phyloP scores from a whole-genome alignment of 176 grass and related monocot species.

The Cenchrus fungigraminus region DNA sequence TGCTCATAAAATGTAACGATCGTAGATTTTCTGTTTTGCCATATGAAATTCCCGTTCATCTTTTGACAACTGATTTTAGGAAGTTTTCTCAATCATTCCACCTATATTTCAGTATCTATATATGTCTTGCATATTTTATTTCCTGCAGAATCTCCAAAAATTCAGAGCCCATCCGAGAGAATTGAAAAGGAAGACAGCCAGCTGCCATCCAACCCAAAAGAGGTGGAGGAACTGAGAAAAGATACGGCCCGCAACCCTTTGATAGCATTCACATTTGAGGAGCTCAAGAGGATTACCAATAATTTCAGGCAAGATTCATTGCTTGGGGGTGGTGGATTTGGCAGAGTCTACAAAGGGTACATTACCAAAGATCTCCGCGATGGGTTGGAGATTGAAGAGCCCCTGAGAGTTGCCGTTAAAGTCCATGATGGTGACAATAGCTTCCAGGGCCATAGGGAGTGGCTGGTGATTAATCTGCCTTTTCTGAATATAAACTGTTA shows the following conservation, averaged over 20 bases:
- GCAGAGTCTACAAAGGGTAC: constrained; percentile 77
- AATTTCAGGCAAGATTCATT: constrained; percentile 83
- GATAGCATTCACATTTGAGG: constrained; percentile 82
- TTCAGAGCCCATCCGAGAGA: constrained; percentile 53
- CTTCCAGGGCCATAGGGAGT: constrained; percentile 79
- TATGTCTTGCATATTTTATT: constrained; percentile 15
- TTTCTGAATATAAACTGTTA: constrained; percentile 15
- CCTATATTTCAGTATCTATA: not conserved
- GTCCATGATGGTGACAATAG: constrained; percentile 90
- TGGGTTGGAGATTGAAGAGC: constrained; percentile 55
- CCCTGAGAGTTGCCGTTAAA: constrained; percentile 69
- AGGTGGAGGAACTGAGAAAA: constrained; percentile 62
- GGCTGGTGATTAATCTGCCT: constrained; percentile 54
- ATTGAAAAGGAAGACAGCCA: constrained; percentile 52
- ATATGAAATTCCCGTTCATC: not conserved
- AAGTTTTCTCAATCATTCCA: constrained; percentile 21
- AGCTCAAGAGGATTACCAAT: constrained; percentile 68
- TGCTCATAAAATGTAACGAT: not conserved
- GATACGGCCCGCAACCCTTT: constrained; percentile 56
- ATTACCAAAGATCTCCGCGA: constrained; percentile 47
- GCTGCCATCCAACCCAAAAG: constrained; percentile 69
- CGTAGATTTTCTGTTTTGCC: not conserved
- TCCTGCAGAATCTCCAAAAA: constrained; percentile 63
- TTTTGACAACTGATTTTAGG: not conserved
- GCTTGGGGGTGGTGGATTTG: constrained; percentile 72